phyloP scores from a whole-genome alignment of 108 stramenopile genomes.

The Stephanodiscus minutulus region DNA sequence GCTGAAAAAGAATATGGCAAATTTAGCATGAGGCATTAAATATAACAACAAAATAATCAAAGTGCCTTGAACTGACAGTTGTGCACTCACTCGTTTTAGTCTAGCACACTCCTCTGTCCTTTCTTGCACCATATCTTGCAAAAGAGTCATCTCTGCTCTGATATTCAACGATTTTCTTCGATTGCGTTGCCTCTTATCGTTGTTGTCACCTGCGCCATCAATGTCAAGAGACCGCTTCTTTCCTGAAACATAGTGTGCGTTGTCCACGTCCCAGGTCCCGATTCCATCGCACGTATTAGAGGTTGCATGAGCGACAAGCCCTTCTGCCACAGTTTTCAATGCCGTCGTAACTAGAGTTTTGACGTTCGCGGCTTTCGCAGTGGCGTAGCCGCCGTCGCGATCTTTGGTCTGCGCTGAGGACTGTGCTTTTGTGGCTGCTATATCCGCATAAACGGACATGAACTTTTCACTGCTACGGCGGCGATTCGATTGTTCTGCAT shows the following conservation, averaged over 20 bases:
- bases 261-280: slow-evolving; percentile 12
- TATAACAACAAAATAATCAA: neutral
- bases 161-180: slow-evolving; percentile 17
- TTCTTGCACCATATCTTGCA: slow-evolving; percentile 15
- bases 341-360: slow-evolving; percentile 11
- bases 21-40: neutral
- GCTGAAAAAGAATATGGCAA: neutral
- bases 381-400: neutral
- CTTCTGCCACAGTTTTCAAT: slow-evolving; percentile 15
- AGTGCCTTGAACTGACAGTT: neutral
- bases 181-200: slow-evolving; percentile 6
- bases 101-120: slow-evolving; percentile 14
- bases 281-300: slow-evolving; percentile 3
- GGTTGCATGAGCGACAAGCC: slow-evolving; percentile 3
- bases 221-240: slow-evolving; percentile 7
- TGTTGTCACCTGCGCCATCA: no score
- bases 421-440: neutral
- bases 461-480: slow-evolving; percentile 1
- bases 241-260: neutral
- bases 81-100: slow-evolving; percentile 11
- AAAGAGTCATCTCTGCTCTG: slow-evolving; percentile 12
- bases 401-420: neutral
- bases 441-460: neutral
- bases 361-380: neutral
- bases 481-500: neutral